Evolutionary conservation across 208 protist genomes (phyloP).

Genomic region (Leptomonas seymouri): DNA sequence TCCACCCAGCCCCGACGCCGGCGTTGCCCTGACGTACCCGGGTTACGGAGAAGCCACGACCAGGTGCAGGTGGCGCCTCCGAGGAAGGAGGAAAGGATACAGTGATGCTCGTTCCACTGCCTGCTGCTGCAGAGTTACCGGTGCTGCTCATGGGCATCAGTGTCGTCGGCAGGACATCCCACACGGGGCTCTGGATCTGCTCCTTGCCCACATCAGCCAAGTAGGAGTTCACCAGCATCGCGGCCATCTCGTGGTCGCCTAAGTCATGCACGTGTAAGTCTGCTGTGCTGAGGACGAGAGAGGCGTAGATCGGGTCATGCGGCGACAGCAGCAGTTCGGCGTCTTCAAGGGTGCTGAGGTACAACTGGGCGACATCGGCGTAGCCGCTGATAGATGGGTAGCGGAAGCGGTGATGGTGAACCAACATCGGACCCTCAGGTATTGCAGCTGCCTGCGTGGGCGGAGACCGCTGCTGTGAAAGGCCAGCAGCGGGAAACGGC

Average conservation of each 20-base stretch:
- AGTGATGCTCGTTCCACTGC: neutral
- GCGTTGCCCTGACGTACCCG: conserved; percentile 44
- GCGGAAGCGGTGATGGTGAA: conserved; percentile 68
- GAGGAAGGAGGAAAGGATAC: neutral
- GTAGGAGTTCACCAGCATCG: conserved; percentile 57
- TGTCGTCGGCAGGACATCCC: conserved; percentile 22
- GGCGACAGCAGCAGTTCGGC: conserved; percentile 72
- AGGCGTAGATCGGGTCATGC: conserved; percentile 86
- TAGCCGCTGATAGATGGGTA: conserved; percentile 63
- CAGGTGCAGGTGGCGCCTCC: neutral
- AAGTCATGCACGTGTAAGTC: conserved; percentile 55
- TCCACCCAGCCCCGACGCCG: neutral
- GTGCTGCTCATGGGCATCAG: neutral
- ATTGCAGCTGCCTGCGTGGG: conserved; percentile 4
- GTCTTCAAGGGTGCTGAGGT: conserved; percentile 59
- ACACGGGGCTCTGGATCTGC: conserved; percentile 48
- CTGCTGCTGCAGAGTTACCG: neutral
- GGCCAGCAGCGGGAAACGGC: conserved; percentile 5
- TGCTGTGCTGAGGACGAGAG: conserved; percentile 76
- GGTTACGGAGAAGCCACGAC: conserved; percentile 52
- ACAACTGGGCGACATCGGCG: conserved; percentile 69
- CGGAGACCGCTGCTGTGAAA: conserved; percentile 1
- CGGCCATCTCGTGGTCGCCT: conserved; percentile 21
- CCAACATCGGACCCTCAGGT: conserved; percentile 33
- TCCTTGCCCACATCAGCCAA: conserved; percentile 74